Evolutionary conservation across 73 alveolate genomes (phyloP), one percentile per base, ranked within the genome.

Genomic region (Paramecium pentaurelia): DNA sequence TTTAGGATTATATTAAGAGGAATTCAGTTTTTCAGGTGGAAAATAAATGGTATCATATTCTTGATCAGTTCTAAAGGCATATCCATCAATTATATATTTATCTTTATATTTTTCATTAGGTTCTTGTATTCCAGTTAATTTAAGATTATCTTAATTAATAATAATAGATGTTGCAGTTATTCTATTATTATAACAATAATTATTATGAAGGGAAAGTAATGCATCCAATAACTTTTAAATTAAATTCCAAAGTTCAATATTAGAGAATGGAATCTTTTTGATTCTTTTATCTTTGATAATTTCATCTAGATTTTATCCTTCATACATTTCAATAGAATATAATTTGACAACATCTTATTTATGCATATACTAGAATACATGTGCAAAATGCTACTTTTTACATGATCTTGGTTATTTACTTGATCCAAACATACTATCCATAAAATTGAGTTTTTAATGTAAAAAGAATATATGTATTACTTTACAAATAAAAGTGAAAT

Each of bases 61-160:
- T 25, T 80, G 0, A 11, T 54, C 36, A 54, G 70, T 54, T 54
- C 70, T 16, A 54, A 54, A 18, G 12, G 47, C 71, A 11, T 9
- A n/a, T n/a, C 91, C 91, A 7, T 80, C 91, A n/a, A 42, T 27
- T 28, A 80, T 0, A 44, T 80, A 80, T 42, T 6, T 49, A 10
- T 80, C 91, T 28, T 80, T 80, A 47, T 80, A 80, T 20, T 9
- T 80, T 27, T 80, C 44, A 27, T 42, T 80, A 2, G 91, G 91
- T 49, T 80, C 91, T 10, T 3, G 8, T 16, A 80, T 47, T 80
- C 91, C 91, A 14, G 91, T 80, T 25, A 80, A 45, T 80, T 80
- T 80, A 8, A 80, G 22, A 27, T 45, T 10, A 20, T 80, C 77
- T 45, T 49, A 0, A 40, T 80, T 80, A 11, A 80, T 80, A 18